Base-by-base conservation (phyloP, 2,329 filamentous ascomycete species). In the Septoria linicola region DNA sequence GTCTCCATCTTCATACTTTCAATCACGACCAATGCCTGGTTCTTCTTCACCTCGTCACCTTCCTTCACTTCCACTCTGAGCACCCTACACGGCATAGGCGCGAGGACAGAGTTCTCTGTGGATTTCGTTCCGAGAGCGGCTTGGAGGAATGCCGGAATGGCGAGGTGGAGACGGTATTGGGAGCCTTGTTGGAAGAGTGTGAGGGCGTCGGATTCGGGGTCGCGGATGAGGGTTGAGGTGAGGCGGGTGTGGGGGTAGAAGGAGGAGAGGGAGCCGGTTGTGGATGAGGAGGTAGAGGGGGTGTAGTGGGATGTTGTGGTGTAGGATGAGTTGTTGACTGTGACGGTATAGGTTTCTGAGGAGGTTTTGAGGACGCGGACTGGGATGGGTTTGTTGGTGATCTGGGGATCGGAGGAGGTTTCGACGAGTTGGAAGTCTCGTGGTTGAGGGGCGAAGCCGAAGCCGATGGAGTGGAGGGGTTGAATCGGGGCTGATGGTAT, bases 81-180 rank as follows among this genome's bases (percentile, higher is more conserved):
- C 20, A 99, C 86, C 74, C 97, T 97, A 73, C 93, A 97, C 1
- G 93, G 93, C 93, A 99, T 99, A 0, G 93, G 93, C 17, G 93
- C 89, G 19, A 88, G 78, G 1, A 97, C 89, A 46, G 87, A 93
- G 53, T 92, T 91, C 5, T 84, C 78, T 0, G 80, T 80, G 65
- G 95, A 89, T 68, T 89, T 91, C 56, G 88, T 74, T 0, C 92
- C 91, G 6, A 96, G 76, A 0, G 89, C 90, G 71, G 95, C 92
- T 62, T 90, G 88, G 51, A 87, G 86, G 90, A 91, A 99, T 37
- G 77, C 76, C 0, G 92, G 90, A 37, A 75, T 70, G 0, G 77
- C 74, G 17, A 82, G 70, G 8, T 73, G 70, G 3, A 87, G 69
- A 1, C 77, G 74, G 62, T 82, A 80, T 57, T 83, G 80, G 16